A percentile compares a stretch with the other conserved stretches of the same genome.
Evolutionary conservation across 306 rosid species (phyloP).

Genomic region (Dalbergia cochinchinensis): DNA sequence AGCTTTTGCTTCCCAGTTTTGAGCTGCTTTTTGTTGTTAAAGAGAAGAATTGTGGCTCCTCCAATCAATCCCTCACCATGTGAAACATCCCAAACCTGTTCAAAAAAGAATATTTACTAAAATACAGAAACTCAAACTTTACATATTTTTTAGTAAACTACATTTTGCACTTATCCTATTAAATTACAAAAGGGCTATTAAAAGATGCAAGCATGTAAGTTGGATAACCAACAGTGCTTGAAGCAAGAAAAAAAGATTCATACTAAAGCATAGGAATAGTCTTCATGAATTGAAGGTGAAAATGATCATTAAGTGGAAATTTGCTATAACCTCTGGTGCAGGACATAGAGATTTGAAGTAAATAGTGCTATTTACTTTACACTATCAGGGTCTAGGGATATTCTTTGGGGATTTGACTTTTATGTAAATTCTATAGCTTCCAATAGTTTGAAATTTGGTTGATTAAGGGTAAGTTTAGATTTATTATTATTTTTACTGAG

Average conservation of each 20-base stretch:
- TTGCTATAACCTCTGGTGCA: not conserved
- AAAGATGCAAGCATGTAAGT: not conserved
- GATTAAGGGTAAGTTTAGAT: not conserved
- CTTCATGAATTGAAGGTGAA: not conserved
- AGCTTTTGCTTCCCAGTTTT: conserved; percentile 98
- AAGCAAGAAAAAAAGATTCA: not conserved
- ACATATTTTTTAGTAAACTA: not conserved
- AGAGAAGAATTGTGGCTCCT: conserved; percentile 94
- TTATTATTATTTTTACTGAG: not conserved
- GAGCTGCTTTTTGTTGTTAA: conserved; percentile 88
- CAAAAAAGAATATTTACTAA: conserved; percentile 30
- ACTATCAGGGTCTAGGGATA: not conserved
- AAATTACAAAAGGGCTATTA: not conserved
- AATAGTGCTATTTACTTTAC: conserved; percentile 17
- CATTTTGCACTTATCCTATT: not conserved
- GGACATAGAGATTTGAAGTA: not conserved
- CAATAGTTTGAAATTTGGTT: not conserved
- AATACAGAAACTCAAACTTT: conserved; percentile 4
- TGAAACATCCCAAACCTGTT: conserved; percentile 98
- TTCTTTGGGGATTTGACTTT: not conserved
- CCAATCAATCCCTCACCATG: conserved; percentile 93
- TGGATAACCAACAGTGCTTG: conserved; percentile 1
- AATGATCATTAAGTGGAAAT: conserved; percentile 12
- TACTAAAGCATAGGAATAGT: not conserved
- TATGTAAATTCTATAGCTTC: not conserved